Evolutionary conservation across 139 green algal genomes (phyloP), one percentile per base, ranked within the genome.

Genomic region (Mesostigma viride): DNA sequence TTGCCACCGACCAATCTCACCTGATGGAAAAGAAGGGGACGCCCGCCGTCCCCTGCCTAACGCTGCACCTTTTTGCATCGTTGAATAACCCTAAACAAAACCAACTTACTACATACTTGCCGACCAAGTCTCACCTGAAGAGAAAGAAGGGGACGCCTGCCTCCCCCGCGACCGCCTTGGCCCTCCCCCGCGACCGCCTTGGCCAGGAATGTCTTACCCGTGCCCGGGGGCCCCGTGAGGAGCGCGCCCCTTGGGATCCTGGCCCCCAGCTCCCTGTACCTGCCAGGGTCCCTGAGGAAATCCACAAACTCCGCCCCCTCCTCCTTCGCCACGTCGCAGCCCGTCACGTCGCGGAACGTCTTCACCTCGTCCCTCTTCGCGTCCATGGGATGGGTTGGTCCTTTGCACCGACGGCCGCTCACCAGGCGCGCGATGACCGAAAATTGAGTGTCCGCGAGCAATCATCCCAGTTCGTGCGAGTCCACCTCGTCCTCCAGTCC

Each of bases 201-300:
- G 44, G 14, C n/a, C 11, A 75, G 62, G 20, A 75, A 31, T 26
- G 68, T 75, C 74, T 96, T 96, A 47, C 92, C 91, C 5, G 83
- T 87, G 31, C 87, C 87, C 2, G 88, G 88, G 30, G 78, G 84
- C 11, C 92, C 92, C 77, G 94, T 90, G 35, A 98, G 77, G 61
- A 98, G 81, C 35, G 97, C 84, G 36, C 92, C 92, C 79, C 95
- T 95, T 46, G 92, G 90, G 24, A 92, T 89, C 34, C 82, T 84
- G 2, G 86, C 88, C 14, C 90, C 84, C 61, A 92, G 76, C 24
- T 71, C 71, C 45, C 64, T 64, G 69, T 86, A 96, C 20, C 73
- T 77, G 36, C 82, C 77, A 2, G 91, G 91, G 72, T 95, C 77
- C 61, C 91, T 94, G 24, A 98, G 78, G 73, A 96, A 94, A 1